These are phyloP conservation scores for Uronychia binucleata DNA, from an alignment of 73 alveolate species.

Conservation along the genomic window DNA sequence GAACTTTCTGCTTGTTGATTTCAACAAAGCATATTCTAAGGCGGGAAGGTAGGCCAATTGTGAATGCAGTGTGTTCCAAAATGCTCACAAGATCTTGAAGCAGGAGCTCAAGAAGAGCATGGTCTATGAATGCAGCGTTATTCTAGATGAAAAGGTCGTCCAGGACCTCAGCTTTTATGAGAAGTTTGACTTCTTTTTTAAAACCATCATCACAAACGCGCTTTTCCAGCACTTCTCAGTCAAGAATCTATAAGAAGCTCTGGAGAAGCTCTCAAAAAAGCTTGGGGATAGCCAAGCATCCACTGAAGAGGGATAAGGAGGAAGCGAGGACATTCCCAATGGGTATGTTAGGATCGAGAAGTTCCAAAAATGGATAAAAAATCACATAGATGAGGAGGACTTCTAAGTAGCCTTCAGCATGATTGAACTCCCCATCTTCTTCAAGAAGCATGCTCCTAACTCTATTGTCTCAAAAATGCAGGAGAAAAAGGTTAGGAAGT, in stretches of 20 bases:
- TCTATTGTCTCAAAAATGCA: not conserved
- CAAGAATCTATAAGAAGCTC: not conserved
- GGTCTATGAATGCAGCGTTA: constrained; percentile 29
- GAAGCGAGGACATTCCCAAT: not conserved
- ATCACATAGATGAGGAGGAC: not conserved
- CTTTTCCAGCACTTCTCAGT: not conserved
- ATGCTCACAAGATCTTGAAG: constrained; percentile 31
- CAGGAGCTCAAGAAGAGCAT: constrained; percentile 32
- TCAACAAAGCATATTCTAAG: constrained; percentile 15
- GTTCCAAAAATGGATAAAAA: not conserved
- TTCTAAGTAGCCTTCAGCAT: not conserved
- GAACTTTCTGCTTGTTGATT: constrained; percentile 4
- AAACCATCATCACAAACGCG: not conserved
- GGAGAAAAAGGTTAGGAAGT: not conserved
- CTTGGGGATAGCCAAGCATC: not conserved
- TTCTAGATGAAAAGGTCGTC: constrained; percentile 18
- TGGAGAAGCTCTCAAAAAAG: not conserved
- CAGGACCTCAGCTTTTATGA: constrained; percentile 35
- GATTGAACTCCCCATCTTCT: not conserved
- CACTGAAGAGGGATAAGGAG: not conserved
- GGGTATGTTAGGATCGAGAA: not conserved
- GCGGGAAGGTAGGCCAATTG: not conserved
- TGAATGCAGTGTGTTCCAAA: constrained; percentile 12
- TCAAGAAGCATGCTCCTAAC: not conserved
- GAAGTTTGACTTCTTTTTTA: constrained; percentile 31